These are phyloP conservation scores for Fonsecaea nubica DNA, from an alignment of 2,329 filamentous ascomycete genomes.

Conservation along the genomic window DNA sequence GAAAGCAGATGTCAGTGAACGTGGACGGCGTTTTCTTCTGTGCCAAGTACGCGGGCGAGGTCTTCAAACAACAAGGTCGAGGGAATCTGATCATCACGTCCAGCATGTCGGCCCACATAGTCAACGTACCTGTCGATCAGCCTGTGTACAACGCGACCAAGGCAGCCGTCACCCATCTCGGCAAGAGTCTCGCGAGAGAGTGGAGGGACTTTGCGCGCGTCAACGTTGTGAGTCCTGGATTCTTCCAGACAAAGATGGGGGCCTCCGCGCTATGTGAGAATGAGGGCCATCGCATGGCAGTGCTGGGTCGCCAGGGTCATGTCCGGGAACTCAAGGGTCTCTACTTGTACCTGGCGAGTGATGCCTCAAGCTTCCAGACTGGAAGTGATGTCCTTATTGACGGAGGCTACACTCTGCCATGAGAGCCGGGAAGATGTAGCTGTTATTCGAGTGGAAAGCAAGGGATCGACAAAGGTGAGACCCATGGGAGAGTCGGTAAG, in stretches of 20 bases:
- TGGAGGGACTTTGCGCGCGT: conserved; percentile 61
- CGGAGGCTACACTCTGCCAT: conserved; percentile 45
- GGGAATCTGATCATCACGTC: conserved; percentile 62
- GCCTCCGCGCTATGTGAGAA: conserved; percentile 53
- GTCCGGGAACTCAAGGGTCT: conserved; percentile 56
- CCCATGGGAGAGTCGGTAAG: no score
- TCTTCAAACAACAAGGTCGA: conserved; percentile 53
- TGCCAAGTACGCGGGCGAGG: conserved; percentile 53
- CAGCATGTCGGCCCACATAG: conserved; percentile 58
- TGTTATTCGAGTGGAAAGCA: no score
- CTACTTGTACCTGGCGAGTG: conserved; percentile 56
- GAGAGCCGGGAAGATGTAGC: neutral
- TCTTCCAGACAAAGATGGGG: conserved; percentile 64
- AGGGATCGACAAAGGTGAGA: no score
- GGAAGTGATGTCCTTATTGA: conserved; percentile 56
- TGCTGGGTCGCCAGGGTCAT: conserved; percentile 47
- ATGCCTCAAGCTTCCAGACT: conserved; percentile 54
- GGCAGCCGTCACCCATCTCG: conserved; percentile 63
- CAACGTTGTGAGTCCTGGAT: conserved; percentile 62
- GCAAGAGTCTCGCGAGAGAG: conserved; percentile 62
- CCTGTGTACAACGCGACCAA: conserved; percentile 63
- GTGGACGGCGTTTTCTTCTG: conserved; percentile 58
- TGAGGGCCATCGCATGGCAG: conserved; percentile 59
- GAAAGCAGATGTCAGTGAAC: conserved; percentile 61
- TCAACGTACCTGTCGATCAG: conserved; percentile 53